These are phyloP conservation scores for Triticum timopheevii DNA, from an alignment of 176 grass and related monocot genomes.

Conservation along the genomic window DNA sequence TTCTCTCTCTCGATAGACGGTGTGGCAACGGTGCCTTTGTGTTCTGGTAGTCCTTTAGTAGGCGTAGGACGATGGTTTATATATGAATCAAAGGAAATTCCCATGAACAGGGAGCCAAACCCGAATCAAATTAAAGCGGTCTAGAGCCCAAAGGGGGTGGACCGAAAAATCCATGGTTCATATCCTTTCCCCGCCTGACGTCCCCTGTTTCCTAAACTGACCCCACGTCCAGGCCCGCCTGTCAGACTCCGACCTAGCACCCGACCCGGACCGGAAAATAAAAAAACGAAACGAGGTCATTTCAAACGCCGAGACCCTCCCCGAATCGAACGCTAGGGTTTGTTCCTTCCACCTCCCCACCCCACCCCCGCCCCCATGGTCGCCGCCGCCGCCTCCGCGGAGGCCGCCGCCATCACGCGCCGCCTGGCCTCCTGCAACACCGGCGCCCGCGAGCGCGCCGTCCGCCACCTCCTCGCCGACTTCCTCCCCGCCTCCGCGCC, in stretches of 20 bases:
- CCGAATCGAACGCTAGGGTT: constrained; percentile 48
- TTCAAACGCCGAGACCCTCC: constrained; percentile 37
- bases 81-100: no score
- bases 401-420: constrained; percentile 60
- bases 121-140: no score
- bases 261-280: constrained; percentile 8
- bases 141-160: no score
- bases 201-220: neutral
- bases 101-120: no score
- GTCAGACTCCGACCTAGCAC: neutral
- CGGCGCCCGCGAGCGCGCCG: constrained; percentile 44
- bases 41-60: no score
- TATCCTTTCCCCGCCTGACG: neutral
- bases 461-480: constrained; percentile 54
- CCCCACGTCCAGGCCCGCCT: neutral
- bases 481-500: constrained; percentile 28
- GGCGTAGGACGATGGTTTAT: no score
- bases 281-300: constrained; percentile 27
- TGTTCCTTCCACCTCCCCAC: neutral
- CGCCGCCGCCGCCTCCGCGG: constrained; percentile 15
- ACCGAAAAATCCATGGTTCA: neutral
- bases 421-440: constrained; percentile 69
- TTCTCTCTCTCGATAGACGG: no score
- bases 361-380: neutral
- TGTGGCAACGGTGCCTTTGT: no score